phyloP scores from a whole-genome alignment of 2,329 filamentous ascomycete species.

The Cladosporium velox region DNA sequence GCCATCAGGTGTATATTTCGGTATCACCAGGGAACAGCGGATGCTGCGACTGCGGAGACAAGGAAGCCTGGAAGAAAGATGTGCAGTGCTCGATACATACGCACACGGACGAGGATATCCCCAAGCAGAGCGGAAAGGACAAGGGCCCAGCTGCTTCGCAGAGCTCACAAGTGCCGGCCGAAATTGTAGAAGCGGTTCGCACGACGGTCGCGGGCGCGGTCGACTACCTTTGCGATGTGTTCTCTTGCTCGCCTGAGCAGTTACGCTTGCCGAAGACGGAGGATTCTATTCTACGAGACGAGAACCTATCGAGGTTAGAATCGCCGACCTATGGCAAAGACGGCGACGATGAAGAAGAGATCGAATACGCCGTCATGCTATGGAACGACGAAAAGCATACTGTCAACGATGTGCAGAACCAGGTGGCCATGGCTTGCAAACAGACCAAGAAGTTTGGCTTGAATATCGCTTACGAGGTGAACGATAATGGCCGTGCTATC shows the following conservation, averaged over 20 bases:
- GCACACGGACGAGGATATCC: constrained; percentile 39
- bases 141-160: constrained; percentile 32
- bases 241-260: constrained; percentile 96
- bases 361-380: constrained; percentile 80
- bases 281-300: constrained; percentile 78
- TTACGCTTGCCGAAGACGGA: constrained; percentile 81
- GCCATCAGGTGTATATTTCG: constrained; percentile 85
- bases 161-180: constrained; percentile 62
- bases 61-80: constrained; percentile 87
- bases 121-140: constrained; percentile 55
- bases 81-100: constrained; percentile 94
- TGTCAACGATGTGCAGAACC: constrained; percentile 82
- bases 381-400: constrained; percentile 99
- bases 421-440: constrained; percentile 85
- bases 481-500: constrained; percentile 83
- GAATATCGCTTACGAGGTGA: constrained; percentile 80
- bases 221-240: constrained; percentile 96
- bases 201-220: constrained; percentile 83
- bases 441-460: constrained; percentile 69
- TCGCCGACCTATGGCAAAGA: constrained; percentile 48
- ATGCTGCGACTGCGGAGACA: constrained; percentile 96
- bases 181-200: constrained; percentile 74
- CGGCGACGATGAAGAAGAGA: constrained; percentile 43
- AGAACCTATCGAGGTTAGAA: constrained; percentile 70
- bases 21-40: constrained; percentile 89